Conservation (phyloP, 257 asterid species). For the Rhazya stricta region DNA sequence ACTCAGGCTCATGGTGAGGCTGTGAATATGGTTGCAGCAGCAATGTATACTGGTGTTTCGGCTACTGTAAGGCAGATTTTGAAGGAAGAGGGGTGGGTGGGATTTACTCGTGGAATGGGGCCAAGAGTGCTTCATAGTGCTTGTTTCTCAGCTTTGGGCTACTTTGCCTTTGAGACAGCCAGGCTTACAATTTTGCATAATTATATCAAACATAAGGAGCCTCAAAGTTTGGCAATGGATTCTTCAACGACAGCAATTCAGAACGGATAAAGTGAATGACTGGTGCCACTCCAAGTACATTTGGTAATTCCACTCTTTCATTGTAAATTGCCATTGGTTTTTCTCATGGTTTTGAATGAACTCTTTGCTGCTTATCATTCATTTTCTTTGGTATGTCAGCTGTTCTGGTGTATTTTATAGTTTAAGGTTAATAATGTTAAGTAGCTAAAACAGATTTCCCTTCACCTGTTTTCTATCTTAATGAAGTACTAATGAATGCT, state of each 20-base stretch:
- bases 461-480: not conserved
- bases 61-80: conserved; percentile 69
- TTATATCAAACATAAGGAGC: conserved; percentile 65
- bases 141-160: conserved; percentile 90
- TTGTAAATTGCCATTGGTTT: not conserved
- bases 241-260: conserved; percentile 11
- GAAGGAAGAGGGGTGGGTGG: conserved; percentile 91
- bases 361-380: not conserved
- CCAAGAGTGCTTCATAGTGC: conserved; percentile 92
- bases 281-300: not conserved
- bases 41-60: conserved; percentile 49
- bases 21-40: conserved; percentile 58
- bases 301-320: conserved; percentile 12
- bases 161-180: conserved; percentile 94
- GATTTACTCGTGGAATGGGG: conserved; percentile 92
- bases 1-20: conserved; percentile 74
- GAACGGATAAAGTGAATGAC: conserved; percentile 22
- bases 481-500: not conserved
- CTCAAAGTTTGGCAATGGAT: conserved; percentile 27
- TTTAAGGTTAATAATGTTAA: not conserved
- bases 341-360: not conserved
- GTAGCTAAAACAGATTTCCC: not conserved
- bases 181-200: conserved; percentile 66
- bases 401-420: not conserved
- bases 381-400: not conserved